These are phyloP conservation scores for Xerocomus nothofagi DNA, from an alignment of 1,284 basidiomycete species.

Conservation along the genomic window DNA sequence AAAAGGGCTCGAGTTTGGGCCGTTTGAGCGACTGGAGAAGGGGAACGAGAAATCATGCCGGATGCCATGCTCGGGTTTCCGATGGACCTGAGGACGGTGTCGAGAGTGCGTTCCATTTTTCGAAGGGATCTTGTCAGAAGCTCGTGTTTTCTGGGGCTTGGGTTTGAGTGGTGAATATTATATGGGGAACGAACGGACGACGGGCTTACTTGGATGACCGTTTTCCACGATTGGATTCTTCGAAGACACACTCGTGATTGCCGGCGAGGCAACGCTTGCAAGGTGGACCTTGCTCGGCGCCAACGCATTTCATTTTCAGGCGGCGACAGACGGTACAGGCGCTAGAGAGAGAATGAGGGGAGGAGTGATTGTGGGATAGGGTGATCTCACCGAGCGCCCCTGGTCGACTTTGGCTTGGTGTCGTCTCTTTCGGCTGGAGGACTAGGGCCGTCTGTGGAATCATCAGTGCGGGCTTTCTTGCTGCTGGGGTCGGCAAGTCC, in stretches of 20 bases:
- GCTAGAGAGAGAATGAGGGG: constrained; percentile 40
- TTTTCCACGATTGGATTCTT: constrained; percentile 92
- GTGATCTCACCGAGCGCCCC: constrained; percentile 73
- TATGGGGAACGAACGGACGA: constrained; percentile 15
- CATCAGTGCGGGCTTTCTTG: constrained; percentile 63
- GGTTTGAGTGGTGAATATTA: constrained; percentile 35
- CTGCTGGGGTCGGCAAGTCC: constrained; percentile 43
- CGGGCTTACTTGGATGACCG: constrained; percentile 77
- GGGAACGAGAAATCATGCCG: constrained; percentile 79
- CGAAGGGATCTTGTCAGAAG: constrained; percentile 83
- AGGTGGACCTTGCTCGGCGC: constrained; percentile 88
- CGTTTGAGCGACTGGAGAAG: constrained; percentile 62
- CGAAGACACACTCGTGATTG: constrained; percentile 90
- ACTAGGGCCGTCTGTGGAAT: constrained; percentile 47
- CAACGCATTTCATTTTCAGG: constrained; percentile 98
- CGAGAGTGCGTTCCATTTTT: constrained; percentile 91
- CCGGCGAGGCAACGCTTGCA: constrained; percentile 84
- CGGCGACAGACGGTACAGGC: constrained; percentile 94
- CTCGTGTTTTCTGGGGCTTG: constrained; percentile 75
- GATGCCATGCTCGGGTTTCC: constrained; percentile 77
- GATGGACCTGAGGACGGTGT: constrained; percentile 82
- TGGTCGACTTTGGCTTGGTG: constrained; percentile 78
- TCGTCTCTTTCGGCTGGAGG: constrained; percentile 63
- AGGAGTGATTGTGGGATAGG: neutral
- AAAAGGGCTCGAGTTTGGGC: constrained; percentile 61